A percentile compares a stretch with the other conserved stretches of the same genome.
These are phyloP conservation scores for Hyaloscypha hepaticicola DNA, from an alignment of 495 filamentous ascomycete species.

Conservation along the genomic window DNA sequence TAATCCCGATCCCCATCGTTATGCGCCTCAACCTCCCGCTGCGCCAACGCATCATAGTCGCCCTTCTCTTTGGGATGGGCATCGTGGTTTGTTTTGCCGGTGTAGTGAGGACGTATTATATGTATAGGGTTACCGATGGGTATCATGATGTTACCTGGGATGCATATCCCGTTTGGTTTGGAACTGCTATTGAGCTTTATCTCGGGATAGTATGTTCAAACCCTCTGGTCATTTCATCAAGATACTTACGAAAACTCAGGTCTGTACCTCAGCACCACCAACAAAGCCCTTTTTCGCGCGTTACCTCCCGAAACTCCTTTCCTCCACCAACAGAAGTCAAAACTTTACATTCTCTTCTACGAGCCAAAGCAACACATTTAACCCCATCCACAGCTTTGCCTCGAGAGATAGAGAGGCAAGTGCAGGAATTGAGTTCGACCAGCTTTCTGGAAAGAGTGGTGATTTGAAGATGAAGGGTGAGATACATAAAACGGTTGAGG, in stretches of 20 bases:
- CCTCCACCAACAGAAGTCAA: background rate
- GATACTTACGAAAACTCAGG: background rate
- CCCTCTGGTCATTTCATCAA: background rate
- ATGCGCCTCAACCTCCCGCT: slow-evolving; percentile 54
- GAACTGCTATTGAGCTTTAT: slow-evolving; percentile 8
- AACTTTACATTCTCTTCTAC: background rate
- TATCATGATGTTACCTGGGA: slow-evolving; percentile 51
- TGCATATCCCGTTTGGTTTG: slow-evolving; percentile 50
- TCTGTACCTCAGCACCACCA: slow-evolving; percentile 4
- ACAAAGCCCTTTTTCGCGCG: slow-evolving; percentile 11
- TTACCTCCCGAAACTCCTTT: background rate
- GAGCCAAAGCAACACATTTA: background rate
- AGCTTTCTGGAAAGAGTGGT: too few relatives aligned
- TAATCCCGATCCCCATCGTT: slow-evolving; percentile 59
- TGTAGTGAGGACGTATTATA: slow-evolving; percentile 46
- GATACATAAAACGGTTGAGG: background rate
- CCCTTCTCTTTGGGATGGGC: slow-evolving; percentile 58
- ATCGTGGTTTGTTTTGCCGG: slow-evolving; percentile 59
- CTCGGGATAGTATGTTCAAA: slow-evolving; percentile 7
- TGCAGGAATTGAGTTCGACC: background rate
- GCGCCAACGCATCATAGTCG: slow-evolving; percentile 53
- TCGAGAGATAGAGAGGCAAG: background rate
- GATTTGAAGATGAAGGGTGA: background rate
- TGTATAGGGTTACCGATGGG: slow-evolving; percentile 32
- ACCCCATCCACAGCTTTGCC: background rate